These are phyloP conservation scores for Aechmea fasciata DNA, from an alignment of 176 grass and related monocot genomes.

Conservation along the genomic window DNA sequence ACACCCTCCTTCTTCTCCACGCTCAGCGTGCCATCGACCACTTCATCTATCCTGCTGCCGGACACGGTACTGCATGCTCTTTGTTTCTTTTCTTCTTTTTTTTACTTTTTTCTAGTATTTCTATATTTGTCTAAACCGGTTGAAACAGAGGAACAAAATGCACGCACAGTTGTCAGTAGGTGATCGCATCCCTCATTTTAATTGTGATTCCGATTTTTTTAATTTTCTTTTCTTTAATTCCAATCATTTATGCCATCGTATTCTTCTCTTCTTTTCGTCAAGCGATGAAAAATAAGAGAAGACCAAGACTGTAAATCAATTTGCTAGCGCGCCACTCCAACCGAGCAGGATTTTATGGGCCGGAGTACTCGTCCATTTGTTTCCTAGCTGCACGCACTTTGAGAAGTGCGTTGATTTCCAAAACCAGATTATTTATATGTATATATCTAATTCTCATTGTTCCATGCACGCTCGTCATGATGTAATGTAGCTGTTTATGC, in stretches of 20 bases:
- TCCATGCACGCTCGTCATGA: not conserved
- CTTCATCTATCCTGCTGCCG: conserved; percentile 59
- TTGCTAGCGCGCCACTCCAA: too few relatives aligned
- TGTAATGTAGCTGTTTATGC: conserved; percentile 27
- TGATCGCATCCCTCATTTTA: not conserved
- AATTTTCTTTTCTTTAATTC: not conserved
- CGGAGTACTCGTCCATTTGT: too few relatives aligned
- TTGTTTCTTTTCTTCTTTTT: too few relatives aligned
- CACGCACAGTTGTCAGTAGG: not conserved
- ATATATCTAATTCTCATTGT: too few relatives aligned
- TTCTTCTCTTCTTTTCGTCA: not conserved
- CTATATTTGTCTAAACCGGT: too few relatives aligned
- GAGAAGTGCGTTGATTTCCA: too few relatives aligned
- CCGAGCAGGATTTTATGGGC: too few relatives aligned
- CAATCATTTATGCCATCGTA: not conserved
- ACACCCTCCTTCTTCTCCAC: conserved; percentile 50
- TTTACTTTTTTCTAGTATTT: not conserved
- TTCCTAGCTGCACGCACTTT: too few relatives aligned
- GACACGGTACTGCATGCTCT: conserved; percentile 40
- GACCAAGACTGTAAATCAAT: too few relatives aligned
- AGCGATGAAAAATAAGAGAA: too few relatives aligned
- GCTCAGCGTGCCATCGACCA: conserved; percentile 38
- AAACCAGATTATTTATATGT: too few relatives aligned
- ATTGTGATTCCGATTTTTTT: not conserved
- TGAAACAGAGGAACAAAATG: not conserved